Evolutionary conservation across 2,329 filamentous ascomycete genomes (phyloP).

Genomic region (Calcarisporium arbuscula): DNA sequence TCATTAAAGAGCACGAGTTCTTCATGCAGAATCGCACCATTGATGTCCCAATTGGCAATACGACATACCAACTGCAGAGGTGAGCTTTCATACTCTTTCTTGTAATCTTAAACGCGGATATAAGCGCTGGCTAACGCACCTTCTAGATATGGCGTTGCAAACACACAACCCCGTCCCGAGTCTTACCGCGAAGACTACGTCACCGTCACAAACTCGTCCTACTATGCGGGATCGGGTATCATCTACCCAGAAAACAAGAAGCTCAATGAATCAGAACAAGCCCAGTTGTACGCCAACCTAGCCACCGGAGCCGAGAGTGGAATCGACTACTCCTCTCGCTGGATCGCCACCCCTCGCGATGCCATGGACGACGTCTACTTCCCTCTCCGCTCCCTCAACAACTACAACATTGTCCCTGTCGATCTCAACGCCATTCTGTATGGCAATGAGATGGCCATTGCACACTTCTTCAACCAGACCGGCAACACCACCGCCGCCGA

Average conservation of each 20-base stretch:
- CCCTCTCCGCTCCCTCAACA: slow-evolving; percentile 58
- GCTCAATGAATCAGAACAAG: slow-evolving; percentile 47
- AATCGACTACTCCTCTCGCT: slow-evolving; percentile 57
- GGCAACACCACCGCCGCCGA: slow-evolving; percentile 45
- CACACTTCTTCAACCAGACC: slow-evolving; percentile 42
- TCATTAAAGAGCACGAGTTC: slow-evolving; percentile 59
- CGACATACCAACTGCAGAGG: slow-evolving; percentile 49
- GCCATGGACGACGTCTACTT: slow-evolving; percentile 56
- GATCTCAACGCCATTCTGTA: slow-evolving; percentile 66
- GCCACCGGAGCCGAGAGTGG: slow-evolving; percentile 61
- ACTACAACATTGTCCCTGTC: slow-evolving; percentile 51
- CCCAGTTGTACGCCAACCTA: slow-evolving; percentile 52
- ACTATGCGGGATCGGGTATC: slow-evolving; percentile 51
- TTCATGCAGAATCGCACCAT: slow-evolving; percentile 57
- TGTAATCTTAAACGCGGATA: no score
- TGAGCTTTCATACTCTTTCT: no score
- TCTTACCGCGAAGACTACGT: slow-evolving; percentile 60
- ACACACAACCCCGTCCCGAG: slow-evolving; percentile 61
- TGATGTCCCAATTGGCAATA: slow-evolving; percentile 36
- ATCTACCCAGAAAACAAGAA: slow-evolving; percentile 46
- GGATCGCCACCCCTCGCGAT: slow-evolving; percentile 50
- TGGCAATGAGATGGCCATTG: slow-evolving; percentile 55
- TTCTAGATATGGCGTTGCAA: slow-evolving; percentile 55
- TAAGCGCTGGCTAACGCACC: no score
- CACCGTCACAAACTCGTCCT: slow-evolving; percentile 59